Base-by-base conservation (phyloP, 345 rosid genomes). In the Populus tremula region DNA sequence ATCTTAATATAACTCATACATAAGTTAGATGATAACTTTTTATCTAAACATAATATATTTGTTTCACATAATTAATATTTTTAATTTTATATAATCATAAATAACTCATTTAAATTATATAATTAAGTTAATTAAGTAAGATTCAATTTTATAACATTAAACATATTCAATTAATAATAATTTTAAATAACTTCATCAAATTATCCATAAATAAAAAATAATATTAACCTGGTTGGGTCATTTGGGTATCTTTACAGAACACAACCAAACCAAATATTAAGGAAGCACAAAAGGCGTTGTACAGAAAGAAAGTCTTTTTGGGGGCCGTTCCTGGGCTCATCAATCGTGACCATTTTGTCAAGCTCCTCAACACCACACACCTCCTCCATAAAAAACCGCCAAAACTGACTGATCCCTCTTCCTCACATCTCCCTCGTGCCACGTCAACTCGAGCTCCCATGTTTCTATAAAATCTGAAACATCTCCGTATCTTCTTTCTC, bases 401-500 rank as follows among this genome's bases (percentile, higher is more conserved):
- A 53, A 27, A 72, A 72, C 77, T 53, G 81, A 72, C 81, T 3
- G 13, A 3, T 2, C 63, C 29, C 63, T 59, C 63, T 9, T 13
- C 64, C 47, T 71, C 76, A 64, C 77, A 54, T 61, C 67, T 66
- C 67, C 38, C 67, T 66, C 72, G 72, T 72, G 67, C 50, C 71
- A 20, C 18, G 3, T 61, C 17, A 3, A 11, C 76, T 39, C 53
- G 23, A 39, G 33, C 3, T 35, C 45, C 41, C n/a, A 67, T 18
- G 21, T 67, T 31, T 5, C 50, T 23, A 38, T 38, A 7, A 35
- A 68, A 31, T 13, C n/a, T 12, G 29, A 4, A 39, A 21, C 41
- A 38, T 18, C 49, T 1, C 33, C 9, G 2, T 8, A 11, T 25
- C 50, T 20, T 18, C 21, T 35, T 13, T 41, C 49, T 56, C 47